A percentile compares a stretch with the other conserved stretches of the same genome.
These are phyloP conservation scores for Themeda triandra DNA, from an alignment of 176 grass and related monocot species.

Conservation along the genomic window DNA sequence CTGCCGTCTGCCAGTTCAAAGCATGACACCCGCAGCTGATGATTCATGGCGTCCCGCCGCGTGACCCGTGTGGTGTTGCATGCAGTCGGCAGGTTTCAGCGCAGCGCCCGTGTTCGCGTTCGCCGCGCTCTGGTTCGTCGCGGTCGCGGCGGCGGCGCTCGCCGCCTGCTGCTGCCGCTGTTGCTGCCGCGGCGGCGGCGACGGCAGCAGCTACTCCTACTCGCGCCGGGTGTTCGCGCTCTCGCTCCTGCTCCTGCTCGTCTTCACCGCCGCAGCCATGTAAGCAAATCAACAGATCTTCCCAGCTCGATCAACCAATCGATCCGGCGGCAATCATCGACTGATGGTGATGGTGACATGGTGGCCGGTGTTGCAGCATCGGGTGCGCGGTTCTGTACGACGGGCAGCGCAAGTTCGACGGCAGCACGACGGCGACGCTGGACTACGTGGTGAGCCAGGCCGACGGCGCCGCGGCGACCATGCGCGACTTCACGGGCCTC, in stretches of 20 bases:
- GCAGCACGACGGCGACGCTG: conserved; percentile 53
- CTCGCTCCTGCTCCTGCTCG: conserved; percentile 45
- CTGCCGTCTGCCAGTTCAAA: background rate
- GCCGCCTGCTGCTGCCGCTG: conserved; percentile 32
- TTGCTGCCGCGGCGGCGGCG: conserved; percentile 30
- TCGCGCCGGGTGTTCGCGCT: conserved; percentile 34
- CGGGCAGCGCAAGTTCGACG: conserved; percentile 61
- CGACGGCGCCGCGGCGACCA: conserved; percentile 41
- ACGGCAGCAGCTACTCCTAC: conserved; percentile 34
- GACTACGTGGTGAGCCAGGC: conserved; percentile 63
- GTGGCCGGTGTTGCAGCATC: conserved; percentile 38
- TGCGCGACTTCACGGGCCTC: conserved; percentile 46
- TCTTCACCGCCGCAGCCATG: conserved; percentile 43
- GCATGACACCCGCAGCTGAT: background rate
- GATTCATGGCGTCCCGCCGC: background rate
- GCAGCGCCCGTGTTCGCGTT: conserved; percentile 61
- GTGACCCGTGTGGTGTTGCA: background rate
- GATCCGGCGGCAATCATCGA: background rate
- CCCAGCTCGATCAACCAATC: background rate
- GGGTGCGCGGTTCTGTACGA: conserved; percentile 68
- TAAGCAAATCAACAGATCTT: background rate
- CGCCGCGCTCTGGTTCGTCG: conserved; percentile 48
- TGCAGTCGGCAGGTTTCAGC: conserved; percentile 80
- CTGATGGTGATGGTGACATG: no score
- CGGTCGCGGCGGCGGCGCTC: conserved; percentile 39